Evolutionary conservation across 2,329 filamentous ascomycete genomes (phyloP).

Genomic region (Sporothrix globosa): DNA sequence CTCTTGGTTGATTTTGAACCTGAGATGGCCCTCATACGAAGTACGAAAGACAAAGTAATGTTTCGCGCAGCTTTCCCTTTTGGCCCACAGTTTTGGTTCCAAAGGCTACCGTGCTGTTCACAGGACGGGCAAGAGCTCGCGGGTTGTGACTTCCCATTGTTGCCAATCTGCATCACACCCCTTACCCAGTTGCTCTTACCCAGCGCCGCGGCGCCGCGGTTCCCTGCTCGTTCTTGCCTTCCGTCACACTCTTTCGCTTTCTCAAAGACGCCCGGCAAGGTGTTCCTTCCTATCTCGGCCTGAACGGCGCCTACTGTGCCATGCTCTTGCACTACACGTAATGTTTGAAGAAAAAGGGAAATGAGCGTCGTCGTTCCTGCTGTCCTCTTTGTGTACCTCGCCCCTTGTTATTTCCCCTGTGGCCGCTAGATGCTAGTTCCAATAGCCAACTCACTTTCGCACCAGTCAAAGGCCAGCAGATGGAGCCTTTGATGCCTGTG

Average conservation of each 20-base stretch:
- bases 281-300: not conserved
- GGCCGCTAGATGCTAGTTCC: constrained; percentile 21
- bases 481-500: constrained; percentile 3
- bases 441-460: constrained; percentile 17
- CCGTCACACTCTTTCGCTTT: not conserved
- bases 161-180: not conserved
- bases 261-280: not conserved
- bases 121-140: not conserved
- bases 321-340: constrained; percentile 20
- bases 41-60: not conserved
- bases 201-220: too few species aligned
- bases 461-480: constrained; percentile 13
- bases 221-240: not conserved
- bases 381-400: not conserved
- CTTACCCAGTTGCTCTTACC: not conserved
- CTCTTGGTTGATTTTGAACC: not conserved
- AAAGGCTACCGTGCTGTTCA: not conserved
- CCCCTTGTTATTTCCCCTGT: constrained; percentile 14
- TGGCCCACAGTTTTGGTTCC: not conserved
- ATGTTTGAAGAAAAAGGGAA: constrained; percentile 14
- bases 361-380: not conserved
- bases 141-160: not conserved
- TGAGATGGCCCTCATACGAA: not conserved
- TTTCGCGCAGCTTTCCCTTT: constrained; percentile 1
- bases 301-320: not conserved